Conservation (phyloP, 208 protist genomes). For the Kentomonas sorsogonicus region DNA sequence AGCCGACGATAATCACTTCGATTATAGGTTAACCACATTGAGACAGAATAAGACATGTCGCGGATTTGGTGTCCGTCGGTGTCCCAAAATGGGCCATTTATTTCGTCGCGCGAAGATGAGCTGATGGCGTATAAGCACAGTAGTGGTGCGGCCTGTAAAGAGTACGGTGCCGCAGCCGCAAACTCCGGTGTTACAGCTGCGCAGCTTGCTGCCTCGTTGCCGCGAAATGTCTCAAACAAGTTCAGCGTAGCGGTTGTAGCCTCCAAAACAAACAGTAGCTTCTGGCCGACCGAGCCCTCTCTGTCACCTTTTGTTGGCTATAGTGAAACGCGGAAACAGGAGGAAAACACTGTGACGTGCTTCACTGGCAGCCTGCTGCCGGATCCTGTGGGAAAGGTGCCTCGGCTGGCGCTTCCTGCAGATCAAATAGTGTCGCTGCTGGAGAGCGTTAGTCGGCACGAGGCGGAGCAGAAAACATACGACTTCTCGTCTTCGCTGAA, state of each 20-base stretch:
- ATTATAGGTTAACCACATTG: too few species aligned
- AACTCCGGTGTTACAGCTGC: conserved; percentile 36
- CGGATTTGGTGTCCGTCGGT: conserved; percentile 35
- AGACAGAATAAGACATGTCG: too few species aligned
- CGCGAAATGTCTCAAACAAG: conserved; percentile 12
- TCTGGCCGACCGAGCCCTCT: conserved; percentile 25
- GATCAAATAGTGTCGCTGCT: conserved; percentile 20
- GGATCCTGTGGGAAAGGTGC: not conserved
- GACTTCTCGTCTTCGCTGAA: conserved; percentile 7
- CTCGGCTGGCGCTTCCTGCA: conserved; percentile 3
- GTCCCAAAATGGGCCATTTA: conserved; percentile 16
- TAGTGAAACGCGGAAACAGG: not conserved
- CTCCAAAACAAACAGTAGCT: conserved; percentile 40
- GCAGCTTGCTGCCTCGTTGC: conserved; percentile 18
- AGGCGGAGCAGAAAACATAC: conserved; percentile 11
- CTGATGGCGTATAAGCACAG: too few species aligned
- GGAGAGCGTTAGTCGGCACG: conserved; percentile 4
- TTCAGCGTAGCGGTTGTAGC: conserved; percentile 53
- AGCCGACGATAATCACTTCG: too few species aligned
- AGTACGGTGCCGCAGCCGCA: too few species aligned
- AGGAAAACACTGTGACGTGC: not conserved
- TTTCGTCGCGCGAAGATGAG: too few species aligned
- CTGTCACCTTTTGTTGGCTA: conserved; percentile 6
- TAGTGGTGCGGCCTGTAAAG: too few species aligned
- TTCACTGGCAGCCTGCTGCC: not conserved